These are phyloP conservation scores for Daldinia vernicosa DNA, from an alignment of 495 filamentous ascomycete genomes.

Conservation along the genomic window DNA sequence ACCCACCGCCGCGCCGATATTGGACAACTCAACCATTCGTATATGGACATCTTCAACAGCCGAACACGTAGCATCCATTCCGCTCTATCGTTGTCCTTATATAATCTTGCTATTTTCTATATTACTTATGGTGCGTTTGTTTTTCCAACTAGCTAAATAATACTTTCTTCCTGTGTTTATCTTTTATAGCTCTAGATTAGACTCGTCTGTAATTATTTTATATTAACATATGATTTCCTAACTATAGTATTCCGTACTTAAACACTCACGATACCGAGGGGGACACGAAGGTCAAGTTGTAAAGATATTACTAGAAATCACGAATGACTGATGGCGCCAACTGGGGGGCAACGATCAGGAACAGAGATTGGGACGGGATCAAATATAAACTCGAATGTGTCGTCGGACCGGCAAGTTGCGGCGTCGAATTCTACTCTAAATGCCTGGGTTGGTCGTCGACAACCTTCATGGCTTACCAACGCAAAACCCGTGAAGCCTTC, in stretches of 20 bases:
- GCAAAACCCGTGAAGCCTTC: slow-evolving; percentile 50
- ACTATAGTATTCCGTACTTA: slow-evolving; percentile 25
- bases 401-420: slow-evolving; percentile 59
- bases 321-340: slow-evolving; percentile 38
- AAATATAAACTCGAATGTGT: slow-evolving; percentile 11
- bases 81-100: background rate
- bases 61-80: background rate
- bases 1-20: slow-evolving; percentile 7
- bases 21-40: background rate
- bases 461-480: slow-evolving; percentile 73
- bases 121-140: slow-evolving; percentile 36
- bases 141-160: background rate
- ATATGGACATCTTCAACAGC: background rate
- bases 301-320: slow-evolving; percentile 7
- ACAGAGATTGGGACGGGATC: background rate
- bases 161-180: background rate
- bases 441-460: slow-evolving; percentile 69
- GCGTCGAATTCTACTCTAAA: slow-evolving; percentile 75
- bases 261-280: slow-evolving; percentile 20
- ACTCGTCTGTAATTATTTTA: slow-evolving; percentile 7
- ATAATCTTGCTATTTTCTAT: background rate
- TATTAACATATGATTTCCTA: slow-evolving; percentile 23
- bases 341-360: slow-evolving; percentile 20
- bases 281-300: slow-evolving; percentile 29
- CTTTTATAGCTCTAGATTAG: slow-evolving; percentile 5